Percentiles rank a stretch among this genome's conserved stretches.
phyloP scores from a whole-genome alignment of 2,329 filamentous ascomycete genomes.

The Cercospora janseana region DNA sequence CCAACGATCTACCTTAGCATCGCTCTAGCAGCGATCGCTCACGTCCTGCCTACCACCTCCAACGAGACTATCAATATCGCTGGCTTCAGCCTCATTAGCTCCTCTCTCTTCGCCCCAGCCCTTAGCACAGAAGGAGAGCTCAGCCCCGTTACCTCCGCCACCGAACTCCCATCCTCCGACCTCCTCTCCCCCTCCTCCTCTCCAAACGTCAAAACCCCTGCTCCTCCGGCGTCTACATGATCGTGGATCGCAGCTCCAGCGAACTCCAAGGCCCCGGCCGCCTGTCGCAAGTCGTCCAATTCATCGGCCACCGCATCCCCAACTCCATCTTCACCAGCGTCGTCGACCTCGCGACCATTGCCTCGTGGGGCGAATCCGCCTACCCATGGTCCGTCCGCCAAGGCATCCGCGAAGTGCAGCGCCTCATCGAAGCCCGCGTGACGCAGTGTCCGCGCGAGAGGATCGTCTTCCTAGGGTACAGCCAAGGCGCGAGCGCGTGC shows the following conservation, averaged over 20 bases:
- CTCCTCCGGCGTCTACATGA: constrained; percentile 5
- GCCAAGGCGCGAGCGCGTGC: background rate
- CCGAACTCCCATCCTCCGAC: background rate
- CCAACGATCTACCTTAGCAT: background rate
- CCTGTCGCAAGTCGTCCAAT: background rate
- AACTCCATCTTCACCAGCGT: background rate
- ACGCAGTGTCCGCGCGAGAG: background rate
- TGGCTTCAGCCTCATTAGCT: background rate
- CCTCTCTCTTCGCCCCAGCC: background rate
- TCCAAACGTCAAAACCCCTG: background rate
- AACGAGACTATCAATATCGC: background rate
- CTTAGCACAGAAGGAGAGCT: background rate
- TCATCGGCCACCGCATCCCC: background rate
- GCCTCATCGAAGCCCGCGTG: background rate
- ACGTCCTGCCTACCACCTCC: background rate
- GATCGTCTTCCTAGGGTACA: background rate
- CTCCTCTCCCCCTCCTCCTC: background rate
- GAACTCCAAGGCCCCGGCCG: background rate
- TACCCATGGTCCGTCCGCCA: background rate
- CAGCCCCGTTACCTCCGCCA: background rate
- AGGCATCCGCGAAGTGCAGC: background rate
- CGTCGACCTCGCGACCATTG: background rate
- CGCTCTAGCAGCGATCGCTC: background rate
- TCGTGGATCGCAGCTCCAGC: background rate
- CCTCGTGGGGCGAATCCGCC: background rate